These are phyloP conservation scores for Chaetomium cochliodes DNA, from an alignment of 495 filamentous ascomycete genomes.

Conservation along the genomic window DNA sequence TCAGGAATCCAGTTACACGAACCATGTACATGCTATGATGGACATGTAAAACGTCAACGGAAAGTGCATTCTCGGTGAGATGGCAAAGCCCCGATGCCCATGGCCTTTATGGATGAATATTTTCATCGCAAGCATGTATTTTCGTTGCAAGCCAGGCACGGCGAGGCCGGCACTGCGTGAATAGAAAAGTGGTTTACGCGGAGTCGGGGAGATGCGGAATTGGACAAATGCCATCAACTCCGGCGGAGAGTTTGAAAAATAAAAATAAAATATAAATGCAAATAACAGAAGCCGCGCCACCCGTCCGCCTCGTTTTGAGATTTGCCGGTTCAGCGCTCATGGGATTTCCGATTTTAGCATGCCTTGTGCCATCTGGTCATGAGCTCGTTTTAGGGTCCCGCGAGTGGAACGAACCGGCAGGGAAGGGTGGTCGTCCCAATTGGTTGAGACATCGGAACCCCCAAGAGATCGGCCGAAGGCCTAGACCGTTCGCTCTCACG, in stretches of 20 bases:
- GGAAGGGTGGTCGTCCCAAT: not conserved
- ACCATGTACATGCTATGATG: not conserved
- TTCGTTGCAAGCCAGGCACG: too few species aligned
- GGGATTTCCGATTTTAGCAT: constrained; percentile 29
- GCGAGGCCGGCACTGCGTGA: not conserved
- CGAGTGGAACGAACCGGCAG: not conserved
- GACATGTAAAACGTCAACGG: too few species aligned
- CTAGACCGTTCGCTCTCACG: constrained; percentile 22
- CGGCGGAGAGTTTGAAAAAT: not conserved
- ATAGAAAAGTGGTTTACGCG: not conserved
- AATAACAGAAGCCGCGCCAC: not conserved
- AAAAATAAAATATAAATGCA: not conserved
- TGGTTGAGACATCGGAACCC: not conserved
- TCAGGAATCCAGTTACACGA: not conserved
- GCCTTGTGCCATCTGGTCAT: constrained; percentile 13
- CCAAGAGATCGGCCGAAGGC: constrained; percentile 13
- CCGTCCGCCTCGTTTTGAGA: constrained; percentile 1
- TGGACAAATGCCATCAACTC: not conserved
- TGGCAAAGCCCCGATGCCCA: too few species aligned
- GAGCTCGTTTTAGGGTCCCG: not conserved
- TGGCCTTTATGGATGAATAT: too few species aligned
- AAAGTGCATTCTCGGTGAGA: not conserved
- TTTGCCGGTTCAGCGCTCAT: constrained; percentile 23
- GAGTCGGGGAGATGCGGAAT: constrained; percentile 4
- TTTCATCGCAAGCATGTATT: too few species aligned